Conservation (phyloP, 495 filamentous ascomycete genomes). For the Tuber calosporum region DNA sequence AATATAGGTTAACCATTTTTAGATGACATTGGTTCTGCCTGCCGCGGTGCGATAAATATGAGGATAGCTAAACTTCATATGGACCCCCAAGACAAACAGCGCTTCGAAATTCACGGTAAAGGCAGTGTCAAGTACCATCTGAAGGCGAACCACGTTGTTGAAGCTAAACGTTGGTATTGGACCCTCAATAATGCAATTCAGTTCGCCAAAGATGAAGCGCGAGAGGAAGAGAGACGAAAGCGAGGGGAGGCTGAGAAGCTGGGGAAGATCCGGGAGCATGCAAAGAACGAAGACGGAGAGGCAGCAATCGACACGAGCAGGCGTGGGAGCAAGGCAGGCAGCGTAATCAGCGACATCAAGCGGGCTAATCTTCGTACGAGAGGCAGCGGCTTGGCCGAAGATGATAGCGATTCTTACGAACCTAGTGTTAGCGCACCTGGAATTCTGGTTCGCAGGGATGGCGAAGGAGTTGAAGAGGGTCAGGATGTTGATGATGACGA, state of each 20-base stretch:
- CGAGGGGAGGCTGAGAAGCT: conserved; percentile 66
- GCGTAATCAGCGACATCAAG: conserved; percentile 14
- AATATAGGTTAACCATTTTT: conserved; percentile 1
- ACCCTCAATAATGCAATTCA: conserved; percentile 97
- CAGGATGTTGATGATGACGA: conserved; percentile 39
- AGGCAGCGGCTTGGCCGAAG: conserved; percentile 18
- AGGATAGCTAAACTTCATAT: conserved; percentile 87
- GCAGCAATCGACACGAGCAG: conserved; percentile 9
- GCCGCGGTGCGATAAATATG: conserved; percentile 98
- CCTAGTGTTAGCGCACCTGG: conserved; percentile 49
- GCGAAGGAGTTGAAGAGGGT: conserved; percentile 21
- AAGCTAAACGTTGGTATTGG: conserved; percentile 95
- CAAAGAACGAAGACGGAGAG: conserved; percentile 31
- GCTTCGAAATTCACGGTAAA: conserved; percentile 95
- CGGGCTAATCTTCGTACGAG: conserved; percentile 14
- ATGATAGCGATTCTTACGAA: conserved; percentile 49
- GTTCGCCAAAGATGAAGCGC: conserved; percentile 94
- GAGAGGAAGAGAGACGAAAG: conserved; percentile 70
- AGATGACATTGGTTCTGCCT: conserved; percentile 88
- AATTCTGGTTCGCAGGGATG: conserved; percentile 35
- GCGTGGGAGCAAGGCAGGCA: conserved; percentile 13
- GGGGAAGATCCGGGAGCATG: conserved; percentile 52
- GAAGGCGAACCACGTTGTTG: conserved; percentile 91
- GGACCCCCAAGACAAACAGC: conserved; percentile 92
- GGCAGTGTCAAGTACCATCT: conserved; percentile 98